These are phyloP conservation scores for Canavalia ensiformis DNA, from an alignment of 306 rosid species.

Conservation along the genomic window DNA sequence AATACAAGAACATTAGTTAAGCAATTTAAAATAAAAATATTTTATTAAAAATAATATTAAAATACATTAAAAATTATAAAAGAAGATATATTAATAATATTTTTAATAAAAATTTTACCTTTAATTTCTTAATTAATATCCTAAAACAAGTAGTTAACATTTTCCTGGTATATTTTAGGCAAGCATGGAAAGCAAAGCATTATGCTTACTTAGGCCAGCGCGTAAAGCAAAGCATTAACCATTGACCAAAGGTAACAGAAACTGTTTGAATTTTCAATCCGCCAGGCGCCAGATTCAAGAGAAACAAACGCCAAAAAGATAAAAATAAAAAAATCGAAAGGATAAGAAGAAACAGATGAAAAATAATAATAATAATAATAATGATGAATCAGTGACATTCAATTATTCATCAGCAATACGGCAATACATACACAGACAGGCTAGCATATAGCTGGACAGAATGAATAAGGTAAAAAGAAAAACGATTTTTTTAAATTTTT, in stretches of 20 bases:
- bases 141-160: no score
- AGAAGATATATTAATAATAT: no score
- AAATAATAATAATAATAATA: background rate
- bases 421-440: conserved; percentile 21
- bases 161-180: background rate
- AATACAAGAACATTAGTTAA: no score
- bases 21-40: no score
- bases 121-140: no score
- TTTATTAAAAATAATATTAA: no score
- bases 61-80: no score
- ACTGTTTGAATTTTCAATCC: conserved; percentile 8
- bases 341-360: background rate
- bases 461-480: background rate
- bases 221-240: conserved; percentile 6
- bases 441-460: conserved; percentile 24
- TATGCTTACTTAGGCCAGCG: background rate
- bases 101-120: no score
- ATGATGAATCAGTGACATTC: conserved; percentile 25
- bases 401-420: conserved; percentile 31
- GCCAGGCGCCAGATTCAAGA: background rate
- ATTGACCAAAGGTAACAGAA: background rate
- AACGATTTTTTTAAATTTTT: background rate
- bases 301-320: background rate
- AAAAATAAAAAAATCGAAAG: background rate
- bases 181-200: conserved; percentile 29